Evolutionary conservation across 2,329 filamentous ascomycete genomes (phyloP).

Genomic region (Neonectria neomacrospora): DNA sequence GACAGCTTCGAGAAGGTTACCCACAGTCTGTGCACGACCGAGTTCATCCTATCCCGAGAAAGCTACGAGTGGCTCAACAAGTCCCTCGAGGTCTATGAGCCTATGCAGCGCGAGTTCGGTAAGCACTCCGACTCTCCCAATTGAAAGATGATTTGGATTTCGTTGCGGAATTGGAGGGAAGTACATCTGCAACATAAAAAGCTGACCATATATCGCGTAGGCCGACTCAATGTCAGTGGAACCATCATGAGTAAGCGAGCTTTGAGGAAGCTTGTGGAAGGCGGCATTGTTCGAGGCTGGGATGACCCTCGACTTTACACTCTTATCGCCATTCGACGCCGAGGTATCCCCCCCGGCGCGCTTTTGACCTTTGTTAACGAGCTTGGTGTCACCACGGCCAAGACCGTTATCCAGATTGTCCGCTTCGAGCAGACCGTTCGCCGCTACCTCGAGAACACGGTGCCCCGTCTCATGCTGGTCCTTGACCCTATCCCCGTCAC

Average conservation of each 20-base stretch:
- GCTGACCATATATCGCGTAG: constrained; percentile 25
- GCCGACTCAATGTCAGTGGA: constrained; percentile 74
- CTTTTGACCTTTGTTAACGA: constrained; percentile 92
- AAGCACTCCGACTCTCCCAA: constrained; percentile 7
- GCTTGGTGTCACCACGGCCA: constrained; percentile 86
- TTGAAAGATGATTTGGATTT: background rate
- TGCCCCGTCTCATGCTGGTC: constrained; percentile 89
- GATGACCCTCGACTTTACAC: constrained; percentile 93
- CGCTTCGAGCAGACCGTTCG: constrained; percentile 90
- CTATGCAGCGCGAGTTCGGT: constrained; percentile 90
- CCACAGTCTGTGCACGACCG: constrained; percentile 91
- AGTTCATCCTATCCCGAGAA: constrained; percentile 85
- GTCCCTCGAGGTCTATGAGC: constrained; percentile 83
- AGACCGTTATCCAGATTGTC: constrained; percentile 80
- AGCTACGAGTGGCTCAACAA: constrained; percentile 94
- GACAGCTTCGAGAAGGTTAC: constrained; percentile 94
- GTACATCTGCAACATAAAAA: background rate
- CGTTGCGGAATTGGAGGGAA: background rate
- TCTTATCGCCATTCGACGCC: constrained; percentile 81
- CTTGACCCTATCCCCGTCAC: constrained; percentile 85
- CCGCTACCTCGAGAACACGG: constrained; percentile 86
- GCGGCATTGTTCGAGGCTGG: constrained; percentile 85
- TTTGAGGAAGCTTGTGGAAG: constrained; percentile 81
- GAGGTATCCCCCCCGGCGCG: constrained; percentile 88
- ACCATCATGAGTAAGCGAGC: constrained; percentile 90